Conservation (phyloP, 371 early-diverging fungal genomes). For the Haplosporangium sp. region DNA sequence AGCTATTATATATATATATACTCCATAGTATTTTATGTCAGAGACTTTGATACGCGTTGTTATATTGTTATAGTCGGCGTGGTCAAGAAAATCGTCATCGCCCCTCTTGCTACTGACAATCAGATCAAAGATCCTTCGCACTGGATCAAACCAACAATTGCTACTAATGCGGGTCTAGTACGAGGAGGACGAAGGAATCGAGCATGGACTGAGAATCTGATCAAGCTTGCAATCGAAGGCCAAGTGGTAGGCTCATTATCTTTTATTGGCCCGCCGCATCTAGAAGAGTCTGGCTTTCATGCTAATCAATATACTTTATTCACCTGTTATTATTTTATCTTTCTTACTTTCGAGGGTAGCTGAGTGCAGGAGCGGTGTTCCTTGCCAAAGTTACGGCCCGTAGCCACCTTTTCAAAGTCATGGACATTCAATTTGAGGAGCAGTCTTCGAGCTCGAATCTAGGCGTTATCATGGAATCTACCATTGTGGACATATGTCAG, state of each 20-base stretch:
- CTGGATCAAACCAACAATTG: slow-evolving; percentile 12
- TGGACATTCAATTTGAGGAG: slow-evolving; percentile 7
- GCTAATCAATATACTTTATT: no score
- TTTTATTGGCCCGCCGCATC: not conserved
- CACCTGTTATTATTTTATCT: no score
- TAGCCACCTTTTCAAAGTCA: slow-evolving; percentile 11
- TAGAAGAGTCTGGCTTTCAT: no score
- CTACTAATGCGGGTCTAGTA: slow-evolving; percentile 5
- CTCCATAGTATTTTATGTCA: no score
- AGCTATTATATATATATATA: no score
- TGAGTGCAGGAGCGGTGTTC: slow-evolving; percentile 14
- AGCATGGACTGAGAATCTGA: slow-evolving; percentile 5
- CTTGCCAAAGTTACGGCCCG: slow-evolving; percentile 22
- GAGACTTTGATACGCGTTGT: not conserved
- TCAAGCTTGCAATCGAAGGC: slow-evolving; percentile 13
- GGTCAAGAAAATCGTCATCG: slow-evolving; percentile 5
- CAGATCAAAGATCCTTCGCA: not conserved
- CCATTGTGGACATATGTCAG: slow-evolving; percentile 14
- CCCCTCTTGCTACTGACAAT: not conserved
- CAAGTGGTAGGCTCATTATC: slow-evolving; percentile 3
- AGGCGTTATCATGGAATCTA: slow-evolving; percentile 18
- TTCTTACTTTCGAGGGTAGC: not conserved
- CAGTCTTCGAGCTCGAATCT: not conserved
- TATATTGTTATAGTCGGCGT: slow-evolving; percentile 14
- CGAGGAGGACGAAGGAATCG: not conserved